Percentiles rank a stretch among this genome's conserved stretches.
Conservation (phyloP, 129 eudicot genomes). For the Flaveria linearis region DNA sequence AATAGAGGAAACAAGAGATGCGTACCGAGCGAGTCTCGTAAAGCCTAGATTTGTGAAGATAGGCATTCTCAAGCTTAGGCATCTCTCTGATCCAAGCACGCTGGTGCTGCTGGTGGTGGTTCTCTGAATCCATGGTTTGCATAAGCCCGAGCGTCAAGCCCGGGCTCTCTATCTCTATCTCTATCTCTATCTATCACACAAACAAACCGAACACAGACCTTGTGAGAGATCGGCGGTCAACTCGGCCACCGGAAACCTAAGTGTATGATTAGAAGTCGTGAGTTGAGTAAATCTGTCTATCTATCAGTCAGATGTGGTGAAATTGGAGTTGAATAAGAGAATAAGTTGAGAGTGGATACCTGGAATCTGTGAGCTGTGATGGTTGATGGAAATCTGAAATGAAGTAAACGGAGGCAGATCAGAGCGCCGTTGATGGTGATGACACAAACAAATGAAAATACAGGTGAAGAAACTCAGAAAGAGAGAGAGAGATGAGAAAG, state of each 20-base stretch:
- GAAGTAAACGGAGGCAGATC: slow-evolving; percentile 21
- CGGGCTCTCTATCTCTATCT: slow-evolving; percentile 28
- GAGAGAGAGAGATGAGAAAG: slow-evolving; percentile 5
- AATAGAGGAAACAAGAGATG: neutral
- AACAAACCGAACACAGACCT: neutral
- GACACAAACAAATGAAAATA: neutral
- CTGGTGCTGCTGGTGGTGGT: slow-evolving; percentile 16
- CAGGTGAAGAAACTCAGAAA: slow-evolving; percentile 21
- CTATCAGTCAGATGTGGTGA: neutral
- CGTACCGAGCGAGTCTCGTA: slow-evolving; percentile 88
- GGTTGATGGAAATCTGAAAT: neutral
- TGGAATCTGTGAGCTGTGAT: slow-evolving; percentile 15
- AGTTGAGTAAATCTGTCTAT: too few species aligned
- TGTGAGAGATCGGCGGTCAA: slow-evolving; percentile 41
- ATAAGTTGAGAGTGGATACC: slow-evolving; percentile 17
- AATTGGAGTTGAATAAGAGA: neutral
- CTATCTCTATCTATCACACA: neutral
- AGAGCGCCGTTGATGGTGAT: slow-evolving; percentile 23
- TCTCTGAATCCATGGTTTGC: slow-evolving; percentile 37
- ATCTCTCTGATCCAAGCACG: slow-evolving; percentile 35
- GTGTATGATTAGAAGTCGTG: neutral
- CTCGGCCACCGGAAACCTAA: slow-evolving; percentile 27
- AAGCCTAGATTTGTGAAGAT: slow-evolving; percentile 75
- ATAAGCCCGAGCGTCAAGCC: slow-evolving; percentile 54
- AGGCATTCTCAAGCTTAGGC: slow-evolving; percentile 32